Percentiles rank a stretch among this genome's conserved stretches.
Evolutionary conservation across 2,329 filamentous ascomycete species (phyloP).

Genomic region (Trichoderma brevicompactum): DNA sequence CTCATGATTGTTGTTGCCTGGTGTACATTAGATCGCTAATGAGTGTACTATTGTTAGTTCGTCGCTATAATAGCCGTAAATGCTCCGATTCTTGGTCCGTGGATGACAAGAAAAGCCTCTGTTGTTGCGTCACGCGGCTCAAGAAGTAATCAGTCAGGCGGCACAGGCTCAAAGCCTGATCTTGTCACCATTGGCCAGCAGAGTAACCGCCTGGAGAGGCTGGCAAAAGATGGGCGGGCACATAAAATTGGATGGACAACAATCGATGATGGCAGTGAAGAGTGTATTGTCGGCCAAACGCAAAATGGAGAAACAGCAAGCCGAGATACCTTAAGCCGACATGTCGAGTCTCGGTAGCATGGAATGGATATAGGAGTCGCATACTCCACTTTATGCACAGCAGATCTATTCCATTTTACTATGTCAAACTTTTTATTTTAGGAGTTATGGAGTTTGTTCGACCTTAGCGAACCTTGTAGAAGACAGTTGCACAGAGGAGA

Average conservation of each 20-base stretch:
- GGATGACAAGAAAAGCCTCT: slow-evolving; percentile 32
- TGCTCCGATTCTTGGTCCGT: slow-evolving; percentile 35
- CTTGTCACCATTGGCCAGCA: slow-evolving; percentile 34
- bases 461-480: too few relatives aligned
- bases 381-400: too few relatives aligned
- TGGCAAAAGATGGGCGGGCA: slow-evolving; percentile 30
- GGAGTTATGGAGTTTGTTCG: too few relatives aligned
- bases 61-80: slow-evolving; percentile 36
- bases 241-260: slow-evolving; percentile 33
- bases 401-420: too few relatives aligned
- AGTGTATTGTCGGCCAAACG: slow-evolving; percentile 29
- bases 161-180: not conserved
- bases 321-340: not conserved
- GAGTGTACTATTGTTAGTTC: slow-evolving; percentile 29
- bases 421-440: too few relatives aligned
- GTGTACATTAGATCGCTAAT: not conserved
- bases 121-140: slow-evolving; percentile 21
- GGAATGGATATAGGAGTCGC: not conserved
- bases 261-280: slow-evolving; percentile 34
- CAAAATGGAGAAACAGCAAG: not conserved
- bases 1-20: not conserved
- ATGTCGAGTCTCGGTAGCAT: not conserved
- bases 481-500: too few relatives aligned
- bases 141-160: not conserved
- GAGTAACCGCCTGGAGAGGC: slow-evolving; percentile 30